Conservation (phyloP, 352 stramenopile species). For the Phytopythium kandeliae region DNA sequence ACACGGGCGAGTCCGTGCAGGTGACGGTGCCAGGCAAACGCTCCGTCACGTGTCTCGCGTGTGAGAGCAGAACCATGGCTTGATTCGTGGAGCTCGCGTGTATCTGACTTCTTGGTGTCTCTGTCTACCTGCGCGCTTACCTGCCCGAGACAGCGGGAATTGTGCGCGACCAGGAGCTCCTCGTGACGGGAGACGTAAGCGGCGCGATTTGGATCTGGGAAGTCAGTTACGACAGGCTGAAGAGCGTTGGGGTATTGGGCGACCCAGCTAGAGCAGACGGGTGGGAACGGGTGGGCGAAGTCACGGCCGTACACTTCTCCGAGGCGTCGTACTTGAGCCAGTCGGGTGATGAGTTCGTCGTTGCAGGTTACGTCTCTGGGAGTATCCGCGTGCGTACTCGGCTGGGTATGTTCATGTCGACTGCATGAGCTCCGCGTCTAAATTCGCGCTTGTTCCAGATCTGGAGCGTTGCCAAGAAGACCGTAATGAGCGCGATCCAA, state of each 20-base stretch:
- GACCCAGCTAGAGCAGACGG: neutral
- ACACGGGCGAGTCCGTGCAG: constrained; percentile 43
- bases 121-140: too few relatives aligned
- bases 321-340: constrained; percentile 33
- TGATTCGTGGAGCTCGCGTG: too few relatives aligned
- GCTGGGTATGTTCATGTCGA: neutral
- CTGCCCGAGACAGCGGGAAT: constrained; percentile 41
- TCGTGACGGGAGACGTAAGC: constrained; percentile 42
- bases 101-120: too few relatives aligned
- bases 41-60: constrained; percentile 41
- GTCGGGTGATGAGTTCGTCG: constrained; percentile 45
- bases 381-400: constrained; percentile 29
- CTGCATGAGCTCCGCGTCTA: too few relatives aligned
- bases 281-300: constrained; percentile 20
- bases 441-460: constrained; percentile 16
- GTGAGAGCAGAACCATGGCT: constrained; percentile 13
- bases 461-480: constrained; percentile 48
- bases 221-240: constrained; percentile 31
- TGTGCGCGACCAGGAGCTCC: constrained; percentile 52
- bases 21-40: constrained; percentile 19
- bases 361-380: constrained; percentile 43
- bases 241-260: constrained; percentile 5
- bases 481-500: constrained; percentile 37
- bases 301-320: constrained; percentile 49
- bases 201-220: constrained; percentile 54